Base-by-base conservation (phyloP, 257 asterid genomes). In the Solanum raphanifolium region DNA sequence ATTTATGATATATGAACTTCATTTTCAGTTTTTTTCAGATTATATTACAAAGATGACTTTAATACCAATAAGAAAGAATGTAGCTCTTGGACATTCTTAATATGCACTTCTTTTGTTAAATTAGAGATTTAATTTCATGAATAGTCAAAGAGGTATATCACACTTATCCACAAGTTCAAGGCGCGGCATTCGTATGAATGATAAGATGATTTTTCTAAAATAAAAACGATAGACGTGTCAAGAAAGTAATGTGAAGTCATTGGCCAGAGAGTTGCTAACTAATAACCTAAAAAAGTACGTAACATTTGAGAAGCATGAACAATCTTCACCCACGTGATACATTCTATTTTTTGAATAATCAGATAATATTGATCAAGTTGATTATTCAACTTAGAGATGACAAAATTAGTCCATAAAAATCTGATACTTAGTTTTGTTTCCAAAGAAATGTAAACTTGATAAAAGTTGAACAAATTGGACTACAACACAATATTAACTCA, bases 11-110 rank as follows among this genome's bases (percentile, higher is more conserved):
- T 25, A 69, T 29, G 76, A 62, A 36, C 66, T 87, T 89, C 93
- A 91, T 93, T 91, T 93, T 93, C 91, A 89, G 69, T 58, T 60
- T 7, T 36, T 36, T 38, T 16, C 66, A 27, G 16, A 8, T 81
- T 3, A 16, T 29, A 81, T 81, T 29, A 81, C 11, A 46, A 81
- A 46, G 23, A 21, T 21, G 34, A 38, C 21, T 76, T 5, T 3
- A 27, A 76, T 18, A 18, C 9, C 18, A 29, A 27, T 46, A 46
- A 29, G 68, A 81, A 46, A 81, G 41, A 81, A 81, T 12, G 12
- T 3, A 81, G 3, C 18, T 16, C 18, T 27, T 3, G 11, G 27
- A 29, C 25, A 46, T 46, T 15, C 78, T 71, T 71, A 71, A 71
- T 32, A 71, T 71, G 41, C 41, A 4, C 25, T 4, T 31, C 13